Base-by-base conservation (phyloP, 169 alveolate species). In the Babesia sp. region DNA sequence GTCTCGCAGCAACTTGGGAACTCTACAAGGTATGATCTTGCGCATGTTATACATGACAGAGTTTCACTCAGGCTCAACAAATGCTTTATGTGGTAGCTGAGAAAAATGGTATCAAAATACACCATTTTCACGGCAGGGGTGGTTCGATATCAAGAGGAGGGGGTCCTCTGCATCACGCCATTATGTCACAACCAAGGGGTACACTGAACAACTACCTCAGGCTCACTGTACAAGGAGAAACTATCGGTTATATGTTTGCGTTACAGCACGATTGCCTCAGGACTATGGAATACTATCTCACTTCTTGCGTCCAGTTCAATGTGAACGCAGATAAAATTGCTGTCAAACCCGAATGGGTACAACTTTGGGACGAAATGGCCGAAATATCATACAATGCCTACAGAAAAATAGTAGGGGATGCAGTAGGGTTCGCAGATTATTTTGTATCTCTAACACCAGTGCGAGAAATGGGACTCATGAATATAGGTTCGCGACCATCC, bases 131-230 rank as follows among this genome's bases (percentile, higher is more conserved):
- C 63, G 95, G 95, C 5, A 68, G 95, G 59, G 95, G 95, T 1
- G 95, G 95, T 57, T 84, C 92, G 55, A 85, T 91, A 24, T 90
- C 93, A 37, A 70, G 95, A 48, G 95, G 95, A 16, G 95, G 95
- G 5, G 95, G 95, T 2, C 95, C 95, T 4, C 93, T 86, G 68
- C 94, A 91, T 67, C 66, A 87, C 28, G 94, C 94, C 18, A 77
- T 91, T 55, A 61, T 87, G 55, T 89, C 94, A 24, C 95, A 91
- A 75, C 95, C 95, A 6, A 78, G 83, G 31, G 89, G 90, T 51
- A 87, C 95, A 3, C 76, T 91, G 20, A 91, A 85, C 46, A 89
- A 91, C 42, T 83, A 85, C 53, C 77, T 90, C 75, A 89, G 95
- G 34, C 86, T 90, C 41, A 91, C 95, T 56, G 91, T 91, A 56